Percentiles rank a stretch among this genome's conserved stretches.
Evolutionary conservation across 2,329 filamentous ascomycete genomes (phyloP).

Genomic region (Aspergillus ochraceus): DNA sequence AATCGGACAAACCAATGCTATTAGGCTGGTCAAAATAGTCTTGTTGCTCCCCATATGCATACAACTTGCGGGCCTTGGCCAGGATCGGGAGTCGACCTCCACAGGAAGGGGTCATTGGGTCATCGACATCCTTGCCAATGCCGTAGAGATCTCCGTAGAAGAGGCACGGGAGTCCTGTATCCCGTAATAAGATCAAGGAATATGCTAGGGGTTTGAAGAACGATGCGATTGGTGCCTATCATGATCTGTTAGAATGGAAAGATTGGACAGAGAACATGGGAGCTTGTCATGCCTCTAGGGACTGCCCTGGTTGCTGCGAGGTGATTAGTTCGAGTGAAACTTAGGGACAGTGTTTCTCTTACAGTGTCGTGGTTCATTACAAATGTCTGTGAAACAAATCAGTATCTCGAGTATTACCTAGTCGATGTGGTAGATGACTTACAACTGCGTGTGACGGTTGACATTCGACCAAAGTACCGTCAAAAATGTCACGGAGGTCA

Average conservation of each 20-base stretch:
- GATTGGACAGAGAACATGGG: background rate
- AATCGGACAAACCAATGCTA: constrained; percentile 53
- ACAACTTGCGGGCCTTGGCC: constrained; percentile 63
- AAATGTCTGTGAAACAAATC: constrained; percentile 58
- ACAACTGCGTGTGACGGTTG: constrained; percentile 59
- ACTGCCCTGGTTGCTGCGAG: constrained; percentile 59
- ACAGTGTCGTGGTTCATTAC: constrained; percentile 72
- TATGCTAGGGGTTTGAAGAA: constrained; percentile 74
- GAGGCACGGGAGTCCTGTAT: constrained; percentile 63
- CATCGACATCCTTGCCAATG: constrained; percentile 50
- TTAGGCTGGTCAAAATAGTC: constrained; percentile 63
- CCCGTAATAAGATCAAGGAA: constrained; percentile 66
- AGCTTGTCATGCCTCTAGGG: constrained; percentile 49
- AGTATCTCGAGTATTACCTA: constrained; percentile 1
- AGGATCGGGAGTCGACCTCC: constrained; percentile 59
- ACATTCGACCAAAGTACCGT: constrained; percentile 57
- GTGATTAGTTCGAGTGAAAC: background rate
- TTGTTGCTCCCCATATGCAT: constrained; percentile 64
- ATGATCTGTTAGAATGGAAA: background rate
- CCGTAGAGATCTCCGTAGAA: constrained; percentile 73
- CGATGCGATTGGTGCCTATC: constrained; percentile 59
- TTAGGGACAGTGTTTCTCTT: constrained; percentile 13
- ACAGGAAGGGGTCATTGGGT: constrained; percentile 54
- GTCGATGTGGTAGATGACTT: constrained; percentile 24
- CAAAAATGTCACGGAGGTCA: constrained; percentile 66